Percentiles rank a stretch among this genome's conserved stretches.
These are phyloP conservation scores for Arthrobotrys conoides DNA, from an alignment of 2,329 filamentous ascomycete species.

Conservation along the genomic window DNA sequence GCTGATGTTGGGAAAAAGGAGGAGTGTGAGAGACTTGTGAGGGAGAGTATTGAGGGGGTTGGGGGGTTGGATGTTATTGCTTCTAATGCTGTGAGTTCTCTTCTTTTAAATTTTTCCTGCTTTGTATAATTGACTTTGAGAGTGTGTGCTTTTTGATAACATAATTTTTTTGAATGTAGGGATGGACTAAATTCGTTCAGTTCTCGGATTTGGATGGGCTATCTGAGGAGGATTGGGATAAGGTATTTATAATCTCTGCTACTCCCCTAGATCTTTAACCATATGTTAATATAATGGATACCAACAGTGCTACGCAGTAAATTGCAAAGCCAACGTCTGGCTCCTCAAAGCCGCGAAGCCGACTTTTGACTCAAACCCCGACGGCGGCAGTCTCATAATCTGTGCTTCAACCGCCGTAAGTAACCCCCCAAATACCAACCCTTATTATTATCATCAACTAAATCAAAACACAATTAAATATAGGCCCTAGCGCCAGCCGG, in stretches of 20 bases:
- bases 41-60: conserved; percentile 73
- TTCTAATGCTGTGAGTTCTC: conserved; percentile 76
- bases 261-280: not conserved
- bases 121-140: not conserved
- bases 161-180: conserved; percentile 66
- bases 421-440: conserved; percentile 10
- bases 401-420: conserved; percentile 73
- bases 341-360: conserved; percentile 73
- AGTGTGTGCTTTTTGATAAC: not conserved
- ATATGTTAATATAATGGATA: not conserved
- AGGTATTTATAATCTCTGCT: conserved; percentile 66
- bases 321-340: conserved; percentile 73
- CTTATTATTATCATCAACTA: conserved; percentile 27
- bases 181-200: conserved; percentile 74
- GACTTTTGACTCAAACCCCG: conserved; percentile 74
- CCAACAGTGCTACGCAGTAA: conserved; percentile 68
- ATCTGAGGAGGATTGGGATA: conserved; percentile 76
- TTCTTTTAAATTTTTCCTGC: not conserved
- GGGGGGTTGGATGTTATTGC: conserved; percentile 83
- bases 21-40: conserved; percentile 75
- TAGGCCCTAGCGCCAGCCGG: conserved; percentile 71
- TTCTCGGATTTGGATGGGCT: conserved; percentile 74
- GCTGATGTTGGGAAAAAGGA: conserved; percentile 76
- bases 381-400: conserved; percentile 76
- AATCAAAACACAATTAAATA: conserved; percentile 46